Conservation (phyloP, 441 rosid species). For the Biscutella laevigata region DNA sequence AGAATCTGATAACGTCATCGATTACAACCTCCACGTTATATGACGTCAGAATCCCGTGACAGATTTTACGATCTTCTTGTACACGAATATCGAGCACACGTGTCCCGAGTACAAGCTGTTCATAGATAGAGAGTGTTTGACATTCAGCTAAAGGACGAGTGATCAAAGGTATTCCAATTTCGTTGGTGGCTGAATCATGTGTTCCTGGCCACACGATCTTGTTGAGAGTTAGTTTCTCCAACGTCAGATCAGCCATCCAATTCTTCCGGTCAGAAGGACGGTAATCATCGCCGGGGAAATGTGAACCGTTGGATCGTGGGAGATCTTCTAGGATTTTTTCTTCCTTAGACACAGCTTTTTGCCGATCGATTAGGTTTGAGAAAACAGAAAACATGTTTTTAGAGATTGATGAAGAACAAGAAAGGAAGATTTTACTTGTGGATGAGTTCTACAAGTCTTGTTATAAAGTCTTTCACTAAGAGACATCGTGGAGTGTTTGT, state of each 20-base stretch:
- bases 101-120: slow-evolving; percentile 65
- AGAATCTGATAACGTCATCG: slow-evolving; percentile 53
- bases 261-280: slow-evolving; percentile 54
- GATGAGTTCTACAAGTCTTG: too few relatives aligned
- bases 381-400: too few relatives aligned
- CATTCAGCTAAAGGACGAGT: slow-evolving; percentile 89
- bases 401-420: too few relatives aligned
- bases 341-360: too few relatives aligned
- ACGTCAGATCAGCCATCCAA: slow-evolving; percentile 77
- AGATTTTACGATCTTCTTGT: slow-evolving; percentile 59
- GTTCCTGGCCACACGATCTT: slow-evolving; percentile 92
- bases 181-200: slow-evolving; percentile 90
- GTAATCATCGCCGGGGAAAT: slow-evolving; percentile 69
- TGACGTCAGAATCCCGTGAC: slow-evolving; percentile 70
- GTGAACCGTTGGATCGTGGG: too few relatives aligned
- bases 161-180: slow-evolving; percentile 54
- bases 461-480: too few relatives aligned
- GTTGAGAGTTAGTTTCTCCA: slow-evolving; percentile 48
- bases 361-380: too few relatives aligned
- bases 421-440: too few relatives aligned
- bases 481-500: too few relatives aligned
- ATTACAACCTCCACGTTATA: slow-evolving; percentile 65
- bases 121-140: slow-evolving; percentile 61
- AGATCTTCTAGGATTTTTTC: too few relatives aligned
- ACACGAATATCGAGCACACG: slow-evolving; percentile 69